Evolutionary conservation across 306 rosid species (phyloP), one percentile per base, ranked within the genome.

Genomic region (Rosa rugosa): DNA sequence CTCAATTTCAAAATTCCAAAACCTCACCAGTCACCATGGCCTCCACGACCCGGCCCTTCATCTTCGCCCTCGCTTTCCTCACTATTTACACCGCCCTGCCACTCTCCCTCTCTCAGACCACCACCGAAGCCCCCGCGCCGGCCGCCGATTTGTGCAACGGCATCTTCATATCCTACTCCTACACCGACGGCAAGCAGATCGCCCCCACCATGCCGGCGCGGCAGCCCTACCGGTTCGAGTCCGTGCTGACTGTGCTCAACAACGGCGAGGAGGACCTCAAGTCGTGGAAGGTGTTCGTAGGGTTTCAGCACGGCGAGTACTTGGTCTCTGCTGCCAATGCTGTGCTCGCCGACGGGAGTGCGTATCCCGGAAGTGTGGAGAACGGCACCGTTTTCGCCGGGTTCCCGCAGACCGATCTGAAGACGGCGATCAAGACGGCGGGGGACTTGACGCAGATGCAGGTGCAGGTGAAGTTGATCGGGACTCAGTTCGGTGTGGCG

Each of bases 371-470:
- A 25, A 45, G 64, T 3, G 97, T 96, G 5, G 94, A 87, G 0
- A 96, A 93, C 73, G 99, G 97, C 20, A 93, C 98, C 8, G 65
- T 91, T 51, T 88, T 96, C 2, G 90, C 92, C 0, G 99, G 99
- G 3, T 90, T 71, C 12, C 93, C 99, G 7, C 75, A 75, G 93
- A 86, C 94, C 1, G 98, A 96, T 83, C 96, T 96, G 77, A 90
- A 90, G 80, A 91, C 99, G 53, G 99, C 99, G 66, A 86, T 84
- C 18, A 87, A 90, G 77, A 96, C 99, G 0, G 99, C 99, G 1
- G 99, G 99, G 0, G 99, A 96, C 64, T 38, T 89, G 83, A 83
- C 85, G 51, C 98, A 96, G 97, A 93, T 90, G 96, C 84, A 86
- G 81, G 91, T 83, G 59, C 87, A 84, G 91, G 85, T 96, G 75